Conservation (phyloP, 352 stramenopile genomes). For the Pythium rishiriense region DNA sequence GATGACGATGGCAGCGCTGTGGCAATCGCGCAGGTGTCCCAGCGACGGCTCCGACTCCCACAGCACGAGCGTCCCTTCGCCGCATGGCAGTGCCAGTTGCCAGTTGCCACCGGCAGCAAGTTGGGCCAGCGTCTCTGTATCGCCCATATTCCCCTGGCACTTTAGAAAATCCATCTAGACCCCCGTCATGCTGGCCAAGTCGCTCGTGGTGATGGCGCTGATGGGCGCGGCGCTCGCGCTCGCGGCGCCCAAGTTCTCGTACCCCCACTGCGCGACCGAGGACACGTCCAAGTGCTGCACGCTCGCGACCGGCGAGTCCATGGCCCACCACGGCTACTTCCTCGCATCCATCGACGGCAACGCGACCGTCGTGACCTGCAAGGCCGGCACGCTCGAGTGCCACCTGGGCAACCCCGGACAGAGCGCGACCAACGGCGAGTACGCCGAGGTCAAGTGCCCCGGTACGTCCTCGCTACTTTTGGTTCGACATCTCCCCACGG, state of each 20-base stretch:
- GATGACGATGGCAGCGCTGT: not conserved
- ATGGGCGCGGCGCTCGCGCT: conserved; percentile 30
- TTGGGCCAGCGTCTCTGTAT: not conserved
- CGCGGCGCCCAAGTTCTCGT: conserved; percentile 36
- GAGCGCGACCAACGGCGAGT: conserved; percentile 37
- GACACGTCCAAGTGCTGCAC: conserved; percentile 49
- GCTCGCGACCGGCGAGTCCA: conserved; percentile 45
- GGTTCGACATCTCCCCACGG: not conserved
- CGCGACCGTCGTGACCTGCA: conserved; percentile 69
- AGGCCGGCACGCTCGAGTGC: conserved; percentile 50
- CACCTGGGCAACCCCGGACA: conserved; percentile 59
- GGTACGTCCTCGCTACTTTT: conserved; percentile 40
- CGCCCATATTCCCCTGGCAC: not conserved
- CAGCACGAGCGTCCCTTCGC: not conserved
- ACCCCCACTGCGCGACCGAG: conserved; percentile 46
- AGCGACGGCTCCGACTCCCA: not conserved
- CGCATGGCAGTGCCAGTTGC: not conserved
- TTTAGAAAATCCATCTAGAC: conserved; percentile 3
- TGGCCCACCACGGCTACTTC: conserved; percentile 64
- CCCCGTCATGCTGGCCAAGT: conserved; percentile 28
- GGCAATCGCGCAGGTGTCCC: not conserved
- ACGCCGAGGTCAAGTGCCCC: conserved; percentile 46
- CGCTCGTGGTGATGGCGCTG: conserved; percentile 33
- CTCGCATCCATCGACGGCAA: conserved; percentile 44
- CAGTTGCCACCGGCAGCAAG: not conserved